Evolutionary conservation across 495 filamentous ascomycete species (phyloP).

Genomic region (Daldinia concentrica): DNA sequence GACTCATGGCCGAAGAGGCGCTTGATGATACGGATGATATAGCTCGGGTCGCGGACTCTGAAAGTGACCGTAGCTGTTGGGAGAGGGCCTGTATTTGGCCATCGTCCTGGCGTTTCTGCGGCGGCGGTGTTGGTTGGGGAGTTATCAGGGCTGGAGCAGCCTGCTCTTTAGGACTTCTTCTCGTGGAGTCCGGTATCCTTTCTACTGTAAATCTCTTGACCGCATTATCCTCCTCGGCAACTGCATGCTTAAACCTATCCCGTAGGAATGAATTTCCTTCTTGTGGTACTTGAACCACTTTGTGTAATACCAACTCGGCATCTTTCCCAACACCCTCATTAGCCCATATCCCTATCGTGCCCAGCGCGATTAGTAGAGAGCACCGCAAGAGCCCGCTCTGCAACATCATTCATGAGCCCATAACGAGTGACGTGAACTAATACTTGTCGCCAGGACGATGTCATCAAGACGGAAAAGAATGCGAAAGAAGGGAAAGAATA

Average conservation of each 20-base stretch:
- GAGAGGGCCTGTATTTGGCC: conserved; percentile 55
- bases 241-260: conserved; percentile 20
- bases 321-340: conserved; percentile 29
- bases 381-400: conserved; percentile 44
- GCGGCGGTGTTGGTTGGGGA: conserved; percentile 34
- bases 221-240: conserved; percentile 15
- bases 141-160: conserved; percentile 30
- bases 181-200: conserved; percentile 28
- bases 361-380: conserved; percentile 42
- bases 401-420: conserved; percentile 44
- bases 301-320: background rate
- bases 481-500: conserved; percentile 28
- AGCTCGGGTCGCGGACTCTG: conserved; percentile 49
- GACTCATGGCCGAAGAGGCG: conserved; percentile 44
- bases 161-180: conserved; percentile 26
- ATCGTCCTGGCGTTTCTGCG: conserved; percentile 50
- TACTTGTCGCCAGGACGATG: conserved; percentile 32
- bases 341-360: conserved; percentile 43
- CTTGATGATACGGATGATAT: conserved; percentile 47
- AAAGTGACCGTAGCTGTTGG: conserved; percentile 48
- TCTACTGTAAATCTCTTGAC: conserved; percentile 22
- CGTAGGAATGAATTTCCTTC: conserved; percentile 7
- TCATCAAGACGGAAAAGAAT: conserved; percentile 33
- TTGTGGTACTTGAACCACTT: conserved; percentile 11
- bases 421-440: conserved; percentile 32